Conservation (phyloP, 306 rosid genomes). For the Gynostemma pentaphyllum region DNA sequence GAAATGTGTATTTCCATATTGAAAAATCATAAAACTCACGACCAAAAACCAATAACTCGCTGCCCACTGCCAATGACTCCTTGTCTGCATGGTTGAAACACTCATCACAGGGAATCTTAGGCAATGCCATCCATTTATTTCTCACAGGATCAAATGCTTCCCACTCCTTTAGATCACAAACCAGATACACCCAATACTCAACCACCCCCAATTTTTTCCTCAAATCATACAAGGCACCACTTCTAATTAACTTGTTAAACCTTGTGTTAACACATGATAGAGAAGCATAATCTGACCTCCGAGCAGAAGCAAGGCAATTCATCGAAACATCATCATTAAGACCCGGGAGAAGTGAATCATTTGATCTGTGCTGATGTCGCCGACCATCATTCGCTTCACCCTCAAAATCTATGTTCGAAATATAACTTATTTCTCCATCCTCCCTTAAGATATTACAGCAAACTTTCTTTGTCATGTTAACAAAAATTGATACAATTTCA, state of each 20-base stretch:
- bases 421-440: neutral
- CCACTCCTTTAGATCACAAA: slow-evolving; percentile 82
- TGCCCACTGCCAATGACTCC: slow-evolving; percentile 86
- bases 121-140: slow-evolving; percentile 70
- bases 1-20: slow-evolving; percentile 70
- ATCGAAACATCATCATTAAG: slow-evolving; percentile 74
- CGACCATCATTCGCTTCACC: slow-evolving; percentile 39
- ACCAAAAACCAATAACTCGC: slow-evolving; percentile 74
- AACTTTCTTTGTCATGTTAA: slow-evolving; percentile 22
- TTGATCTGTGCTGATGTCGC: slow-evolving; percentile 34
- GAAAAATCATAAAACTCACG: slow-evolving; percentile 78
- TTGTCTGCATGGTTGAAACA: slow-evolving; percentile 89
- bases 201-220: slow-evolving; percentile 49
- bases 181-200: slow-evolving; percentile 82
- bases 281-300: slow-evolving; percentile 52
- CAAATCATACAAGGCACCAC: slow-evolving; percentile 57
- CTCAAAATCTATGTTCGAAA: neutral
- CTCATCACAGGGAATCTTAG: slow-evolving; percentile 88
- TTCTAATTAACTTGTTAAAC: slow-evolving; percentile 47
- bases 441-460: slow-evolving; percentile 10
- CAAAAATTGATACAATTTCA: slow-evolving; percentile 14
- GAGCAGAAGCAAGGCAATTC: slow-evolving; percentile 63
- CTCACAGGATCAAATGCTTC: slow-evolving; percentile 50
- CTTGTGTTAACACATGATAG: slow-evolving; percentile 52
- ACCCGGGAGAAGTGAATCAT: slow-evolving; percentile 75